Percentiles rank a stretch among this genome's conserved stretches.
phyloP scores from a whole-genome alignment of 2,329 filamentous ascomycete species.

The Penicillium sp. region DNA sequence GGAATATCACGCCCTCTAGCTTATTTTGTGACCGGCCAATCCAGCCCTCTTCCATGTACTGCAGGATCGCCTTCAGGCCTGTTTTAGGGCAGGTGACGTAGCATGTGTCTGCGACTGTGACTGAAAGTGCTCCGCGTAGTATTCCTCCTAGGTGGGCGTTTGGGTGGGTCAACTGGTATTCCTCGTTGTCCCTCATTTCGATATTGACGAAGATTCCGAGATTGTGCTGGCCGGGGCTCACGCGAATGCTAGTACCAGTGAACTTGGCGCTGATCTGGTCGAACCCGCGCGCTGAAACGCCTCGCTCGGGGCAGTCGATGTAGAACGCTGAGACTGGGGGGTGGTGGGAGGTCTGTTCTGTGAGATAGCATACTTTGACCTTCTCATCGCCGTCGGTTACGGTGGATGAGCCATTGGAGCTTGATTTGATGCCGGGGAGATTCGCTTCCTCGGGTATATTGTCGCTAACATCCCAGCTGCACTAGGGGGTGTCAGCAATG shows the following conservation, averaged over 20 bases:
- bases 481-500: slow-evolving; percentile 50
- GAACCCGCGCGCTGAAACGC: slow-evolving; percentile 81
- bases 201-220: slow-evolving; percentile 92
- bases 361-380: slow-evolving; percentile 86
- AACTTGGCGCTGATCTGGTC: slow-evolving; percentile 98
- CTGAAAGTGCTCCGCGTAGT: slow-evolving; percentile 78
- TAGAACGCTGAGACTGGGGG: slow-evolving; percentile 96
- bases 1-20: slow-evolving; percentile 86
- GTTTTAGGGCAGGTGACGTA: slow-evolving; percentile 89
- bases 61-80: slow-evolving; percentile 83
- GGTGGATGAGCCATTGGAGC: slow-evolving; percentile 32
- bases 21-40: slow-evolving; percentile 86
- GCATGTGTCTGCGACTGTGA: slow-evolving; percentile 86
- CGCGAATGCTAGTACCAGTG: slow-evolving; percentile 89
- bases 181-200: slow-evolving; percentile 75
- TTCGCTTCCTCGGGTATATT: slow-evolving; percentile 63
- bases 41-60: slow-evolving; percentile 95
- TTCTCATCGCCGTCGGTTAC: slow-evolving; percentile 42
- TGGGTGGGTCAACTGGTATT: slow-evolving; percentile 92
- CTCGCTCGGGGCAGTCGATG: slow-evolving; percentile 87
- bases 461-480: slow-evolving; percentile 91
- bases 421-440: slow-evolving; percentile 32
- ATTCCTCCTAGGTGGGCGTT: slow-evolving; percentile 89
- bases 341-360: slow-evolving; percentile 97
- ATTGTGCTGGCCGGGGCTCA: slow-evolving; percentile 89